phyloP scores from a whole-genome alignment of 1,284 basidiomycete genomes.

The Ustilago shanxiensis region DNA sequence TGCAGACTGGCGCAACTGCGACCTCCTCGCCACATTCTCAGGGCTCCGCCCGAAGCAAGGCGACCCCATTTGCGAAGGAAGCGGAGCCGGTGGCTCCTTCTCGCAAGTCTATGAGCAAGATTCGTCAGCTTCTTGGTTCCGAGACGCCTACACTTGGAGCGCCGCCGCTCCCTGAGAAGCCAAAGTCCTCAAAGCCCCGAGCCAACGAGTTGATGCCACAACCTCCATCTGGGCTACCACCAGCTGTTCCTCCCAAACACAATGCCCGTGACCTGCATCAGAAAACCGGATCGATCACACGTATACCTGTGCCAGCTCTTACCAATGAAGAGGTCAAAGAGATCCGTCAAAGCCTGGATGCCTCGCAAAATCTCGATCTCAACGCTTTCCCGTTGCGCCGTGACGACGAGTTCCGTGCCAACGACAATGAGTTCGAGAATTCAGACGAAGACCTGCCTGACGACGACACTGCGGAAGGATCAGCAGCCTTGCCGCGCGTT shows the following conservation, averaged over 20 bases:
- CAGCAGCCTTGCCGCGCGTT: slow-evolving; percentile 1
- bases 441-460: slow-evolving; percentile 32
- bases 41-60: not conserved
- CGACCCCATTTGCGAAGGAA: not conserved
- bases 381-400: slow-evolving; percentile 37
- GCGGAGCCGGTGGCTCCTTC: slow-evolving; percentile 7
- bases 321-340: not conserved
- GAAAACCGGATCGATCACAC: not conserved
- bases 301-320: slow-evolving; percentile 10
- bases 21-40: not conserved
- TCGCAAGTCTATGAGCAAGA: slow-evolving; percentile 38
- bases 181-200: not conserved
- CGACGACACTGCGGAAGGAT: not conserved
- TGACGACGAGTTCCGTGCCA: slow-evolving; percentile 40
- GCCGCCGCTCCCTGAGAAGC: slow-evolving; percentile 9
- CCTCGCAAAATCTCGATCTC: slow-evolving; percentile 15
- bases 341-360: slow-evolving; percentile 7
- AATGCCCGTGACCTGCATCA: not conserved
- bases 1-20: not conserved
- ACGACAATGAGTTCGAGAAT: slow-evolving; percentile 39
- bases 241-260: slow-evolving; percentile 22
- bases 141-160: slow-evolving; percentile 14
- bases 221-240: not conserved
- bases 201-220: not conserved
- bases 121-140: slow-evolving; percentile 33